phyloP scores from a whole-genome alignment of 495 filamentous ascomycete genomes.

The Poronia punctata region DNA sequence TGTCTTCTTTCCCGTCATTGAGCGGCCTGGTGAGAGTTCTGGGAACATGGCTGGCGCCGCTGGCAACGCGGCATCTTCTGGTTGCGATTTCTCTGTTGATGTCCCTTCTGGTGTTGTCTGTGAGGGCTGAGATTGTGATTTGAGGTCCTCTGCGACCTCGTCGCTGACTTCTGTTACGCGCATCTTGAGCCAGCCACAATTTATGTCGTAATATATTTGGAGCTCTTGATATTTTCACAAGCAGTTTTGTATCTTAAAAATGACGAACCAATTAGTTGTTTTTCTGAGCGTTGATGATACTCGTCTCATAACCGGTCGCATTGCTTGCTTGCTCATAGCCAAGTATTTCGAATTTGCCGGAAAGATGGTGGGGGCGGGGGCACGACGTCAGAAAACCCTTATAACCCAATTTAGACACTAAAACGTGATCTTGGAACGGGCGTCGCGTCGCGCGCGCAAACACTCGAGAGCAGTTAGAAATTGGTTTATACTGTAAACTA shows the following conservation, averaged over 20 bases:
- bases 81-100: constrained; percentile 8
- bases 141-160: constrained; percentile 27
- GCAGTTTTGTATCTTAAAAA: not conserved
- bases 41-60: constrained; percentile 21
- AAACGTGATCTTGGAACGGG: not conserved
- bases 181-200: constrained; percentile 13
- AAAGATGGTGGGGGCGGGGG: constrained; percentile 4
- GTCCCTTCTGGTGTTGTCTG: constrained; percentile 25
- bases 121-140: constrained; percentile 13
- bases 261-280: too few species aligned
- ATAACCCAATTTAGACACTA: constrained; percentile 1
- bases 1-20: constrained; percentile 52
- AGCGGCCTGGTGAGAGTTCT: constrained; percentile 53
- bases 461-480: too few species aligned
- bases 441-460: too few species aligned
- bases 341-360: not conserved
- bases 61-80: constrained; percentile 5
- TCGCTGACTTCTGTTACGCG: constrained; percentile 26
- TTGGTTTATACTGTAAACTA: too few species aligned
- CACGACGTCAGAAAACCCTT: constrained; percentile 3
- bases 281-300: too few species aligned
- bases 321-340: not conserved
- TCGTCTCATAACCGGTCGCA: not conserved
- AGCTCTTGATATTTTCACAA: not conserved
- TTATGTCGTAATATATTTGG: not conserved